Base-by-base conservation (phyloP, 2,329 filamentous ascomycete genomes). In the Verticillium klebahnii region DNA sequence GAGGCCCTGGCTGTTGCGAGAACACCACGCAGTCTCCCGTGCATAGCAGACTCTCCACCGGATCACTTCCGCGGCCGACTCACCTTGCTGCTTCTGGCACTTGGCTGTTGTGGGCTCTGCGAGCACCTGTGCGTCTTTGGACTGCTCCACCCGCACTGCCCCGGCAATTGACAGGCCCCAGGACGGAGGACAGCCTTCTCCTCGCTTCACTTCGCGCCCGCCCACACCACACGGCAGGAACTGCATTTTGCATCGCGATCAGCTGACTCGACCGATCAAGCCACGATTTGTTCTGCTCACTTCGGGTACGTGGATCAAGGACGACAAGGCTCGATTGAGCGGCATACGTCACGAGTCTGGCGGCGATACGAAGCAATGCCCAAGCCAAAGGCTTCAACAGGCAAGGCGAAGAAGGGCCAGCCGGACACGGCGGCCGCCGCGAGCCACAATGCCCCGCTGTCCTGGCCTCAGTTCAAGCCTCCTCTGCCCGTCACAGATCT, bases 401-500 rank as follows among this genome's bases (percentile, higher is more conserved):
- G 61, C 64, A 62, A 62, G 64, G 7, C 60, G 63, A 60, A 60
- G 57, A 50, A 57, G 8, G 45, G n/a, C 15, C 59, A 60, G 36
- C 37, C 56, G 52, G 45, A 5, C 29, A 6, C 29, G 5, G 29
- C 29, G 56, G 32, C 56, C 67, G 29, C 62, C 25, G 60, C 67
- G 19, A 55, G 63, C n/a, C 40, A 65, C 19, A 61, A 71, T 11
- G 61, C 67, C 55, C 67, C 70, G 52, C 69, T 76, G 55, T 74
- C 80, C 57, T 94, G 92, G 92, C 91, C 92, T 39, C 75, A 79
- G 25, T 86, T 96, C 72, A 85, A 82, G 65, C 91, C 92, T 17
- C 74, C 87, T 11, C 75, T 93, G 54, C 89, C 91, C 56, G 76
- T 89, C 55, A 78, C 82, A 56, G 83, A 89, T 67, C 85, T 96